A percentile compares a stretch with the other conserved stretches of the same genome.
Conservation (phyloP, 1,139 yeast genomes). For the Sugiyamaella neomexicana region DNA sequence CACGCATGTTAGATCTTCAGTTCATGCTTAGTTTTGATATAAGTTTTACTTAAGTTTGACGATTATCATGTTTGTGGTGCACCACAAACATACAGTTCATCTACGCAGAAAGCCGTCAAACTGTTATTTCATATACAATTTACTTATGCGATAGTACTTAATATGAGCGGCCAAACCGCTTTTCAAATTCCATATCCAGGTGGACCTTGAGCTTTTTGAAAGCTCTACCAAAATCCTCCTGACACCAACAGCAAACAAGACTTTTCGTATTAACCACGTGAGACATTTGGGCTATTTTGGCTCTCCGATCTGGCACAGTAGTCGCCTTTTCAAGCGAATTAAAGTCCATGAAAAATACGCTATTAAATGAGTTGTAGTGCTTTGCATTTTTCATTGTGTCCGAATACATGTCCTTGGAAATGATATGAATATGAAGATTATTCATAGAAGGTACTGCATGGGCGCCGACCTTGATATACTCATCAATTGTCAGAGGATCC, state of each 20-base stretch:
- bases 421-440: constrained; percentile 71
- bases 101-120: too few species aligned
- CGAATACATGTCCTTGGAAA: constrained; percentile 64
- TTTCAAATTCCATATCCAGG: constrained; percentile 46
- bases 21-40: too few species aligned
- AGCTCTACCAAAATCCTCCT: constrained; percentile 47
- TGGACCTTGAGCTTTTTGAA: constrained; percentile 53
- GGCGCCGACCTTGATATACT: constrained; percentile 59
- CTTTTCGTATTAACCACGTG: constrained; percentile 43
- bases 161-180: neutral
- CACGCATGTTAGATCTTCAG: too few species aligned
- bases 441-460: constrained; percentile 70
- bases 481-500: constrained; percentile 27
- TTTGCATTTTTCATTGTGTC: constrained; percentile 55
- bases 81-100: too few species aligned
- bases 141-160: neutral
- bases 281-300: constrained; percentile 29
- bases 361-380: constrained; percentile 72
- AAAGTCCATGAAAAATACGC: constrained; percentile 62
- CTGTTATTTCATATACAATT: neutral
- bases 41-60: too few species aligned
- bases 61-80: too few species aligned
- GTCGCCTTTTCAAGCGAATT: constrained; percentile 34
- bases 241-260: constrained; percentile 54
- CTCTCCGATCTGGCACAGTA: constrained; percentile 12